Conservation (phyloP, 108 stramenopile species). For the Cyclostephanos invisitatus region DNA sequence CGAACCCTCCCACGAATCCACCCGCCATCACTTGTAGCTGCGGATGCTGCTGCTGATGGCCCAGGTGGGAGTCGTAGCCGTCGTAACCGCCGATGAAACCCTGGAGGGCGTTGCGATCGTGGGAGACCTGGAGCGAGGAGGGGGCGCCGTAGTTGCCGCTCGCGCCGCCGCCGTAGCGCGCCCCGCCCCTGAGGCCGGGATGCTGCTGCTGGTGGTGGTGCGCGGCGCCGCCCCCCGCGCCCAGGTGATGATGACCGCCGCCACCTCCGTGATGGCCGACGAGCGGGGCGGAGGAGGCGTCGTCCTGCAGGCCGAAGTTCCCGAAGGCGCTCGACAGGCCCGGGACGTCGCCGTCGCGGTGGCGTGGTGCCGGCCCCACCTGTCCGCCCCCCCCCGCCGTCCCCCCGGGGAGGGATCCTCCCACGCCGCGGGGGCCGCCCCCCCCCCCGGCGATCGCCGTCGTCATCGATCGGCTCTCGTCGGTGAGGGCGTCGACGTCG, state of each 20-base stretch:
- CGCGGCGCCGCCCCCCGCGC: not conserved
- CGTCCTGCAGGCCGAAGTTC: slow-evolving; percentile 17
- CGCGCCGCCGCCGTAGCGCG: not conserved
- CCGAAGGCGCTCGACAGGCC: slow-evolving; percentile 26
- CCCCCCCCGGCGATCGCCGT: slow-evolving; percentile 8
- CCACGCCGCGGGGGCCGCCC: slow-evolving; percentile 11
- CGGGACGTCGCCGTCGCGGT: slow-evolving; percentile 14
- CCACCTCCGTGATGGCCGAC: slow-evolving; percentile 4
- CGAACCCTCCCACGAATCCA: not conserved
- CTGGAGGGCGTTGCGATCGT: slow-evolving; percentile 11
- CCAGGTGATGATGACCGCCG: not conserved
- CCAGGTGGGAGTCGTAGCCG: not conserved
- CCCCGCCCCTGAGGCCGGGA: not conserved
- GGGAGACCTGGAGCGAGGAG: not conserved
- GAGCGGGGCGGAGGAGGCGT: not conserved
- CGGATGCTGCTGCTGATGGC: not conserved
- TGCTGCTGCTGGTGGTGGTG: not conserved
- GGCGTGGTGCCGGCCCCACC: not conserved
- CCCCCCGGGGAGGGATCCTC: slow-evolving; percentile 7
- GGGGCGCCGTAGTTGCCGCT: not conserved
- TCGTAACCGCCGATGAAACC: slow-evolving; percentile 1
- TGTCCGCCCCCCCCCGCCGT: slow-evolving; percentile 2
- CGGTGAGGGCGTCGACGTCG: slow-evolving; percentile 49
- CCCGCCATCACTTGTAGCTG: not conserved
- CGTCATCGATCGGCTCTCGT: not conserved